Evolutionary conservation across 768 basidiomycete species (phyloP).

Genomic region (Russula brevipes): DNA sequence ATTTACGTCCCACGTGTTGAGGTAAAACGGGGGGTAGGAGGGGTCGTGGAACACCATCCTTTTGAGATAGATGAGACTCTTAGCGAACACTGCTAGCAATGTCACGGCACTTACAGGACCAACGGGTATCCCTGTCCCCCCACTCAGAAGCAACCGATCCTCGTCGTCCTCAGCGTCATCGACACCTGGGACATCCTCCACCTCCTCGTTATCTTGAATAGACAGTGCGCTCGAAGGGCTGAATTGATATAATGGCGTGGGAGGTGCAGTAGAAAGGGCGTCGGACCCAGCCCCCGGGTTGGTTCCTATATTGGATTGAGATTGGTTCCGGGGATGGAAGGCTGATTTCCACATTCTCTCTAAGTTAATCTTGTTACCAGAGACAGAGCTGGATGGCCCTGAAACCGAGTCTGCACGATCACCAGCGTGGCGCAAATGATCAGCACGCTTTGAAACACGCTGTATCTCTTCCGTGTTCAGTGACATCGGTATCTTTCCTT

Average conservation of each 20-base stretch:
- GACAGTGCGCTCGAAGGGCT: constrained; percentile 27
- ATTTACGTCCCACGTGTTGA: constrained; percentile 85
- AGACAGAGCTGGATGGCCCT: too few relatives aligned
- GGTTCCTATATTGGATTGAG: constrained; percentile 32
- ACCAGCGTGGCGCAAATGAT: too few relatives aligned
- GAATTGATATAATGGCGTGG: constrained; percentile 29
- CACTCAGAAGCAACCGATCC: constrained; percentile 80
- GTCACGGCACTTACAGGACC: constrained; percentile 65
- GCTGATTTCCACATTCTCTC: too few relatives aligned
- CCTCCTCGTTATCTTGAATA: constrained; percentile 40
- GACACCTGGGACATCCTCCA: constrained; percentile 46
- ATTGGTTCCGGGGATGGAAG: constrained; percentile 29
- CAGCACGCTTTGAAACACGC: too few relatives aligned
- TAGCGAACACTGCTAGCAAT: background rate
- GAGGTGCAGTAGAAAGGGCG: constrained; percentile 29
- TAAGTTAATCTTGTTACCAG: too few relatives aligned
- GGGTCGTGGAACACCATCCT: constrained; percentile 86
- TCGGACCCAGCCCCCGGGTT: constrained; percentile 39
- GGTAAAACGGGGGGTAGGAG: constrained; percentile 80
- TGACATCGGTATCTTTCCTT: too few relatives aligned
- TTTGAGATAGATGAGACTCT: constrained; percentile 1
- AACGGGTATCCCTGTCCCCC: constrained; percentile 91
- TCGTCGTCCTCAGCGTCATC: constrained; percentile 83
- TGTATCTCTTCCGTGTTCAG: too few relatives aligned
- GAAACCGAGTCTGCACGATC: too few relatives aligned